phyloP scores from a whole-genome alignment of 2,329 filamentous ascomycete species.

The Hortaea werneckii region DNA sequence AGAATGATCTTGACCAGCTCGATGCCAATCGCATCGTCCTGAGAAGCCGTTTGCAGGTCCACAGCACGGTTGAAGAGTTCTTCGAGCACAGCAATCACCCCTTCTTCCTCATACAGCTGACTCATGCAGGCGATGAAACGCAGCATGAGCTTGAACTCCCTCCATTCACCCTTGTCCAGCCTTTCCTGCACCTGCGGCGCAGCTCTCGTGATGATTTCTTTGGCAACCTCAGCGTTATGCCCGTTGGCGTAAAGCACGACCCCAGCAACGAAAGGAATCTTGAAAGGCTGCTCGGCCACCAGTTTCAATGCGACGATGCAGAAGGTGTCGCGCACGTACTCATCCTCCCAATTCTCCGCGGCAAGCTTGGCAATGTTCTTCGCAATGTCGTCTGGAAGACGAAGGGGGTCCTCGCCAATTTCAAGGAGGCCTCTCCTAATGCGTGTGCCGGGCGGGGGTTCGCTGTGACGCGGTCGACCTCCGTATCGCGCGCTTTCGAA shows the following conservation, averaged over 20 bases:
- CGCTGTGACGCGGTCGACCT: constrained; percentile 53
- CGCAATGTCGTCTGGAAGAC: constrained; percentile 70
- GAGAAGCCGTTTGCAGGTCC: constrained; percentile 83
- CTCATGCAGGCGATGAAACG: constrained; percentile 86
- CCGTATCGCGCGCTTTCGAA: neutral
- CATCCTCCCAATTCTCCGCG: constrained; percentile 76
- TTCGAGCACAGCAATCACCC: constrained; percentile 73
- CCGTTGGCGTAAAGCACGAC: constrained; percentile 72
- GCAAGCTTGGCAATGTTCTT: constrained; percentile 64
- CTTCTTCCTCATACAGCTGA: constrained; percentile 68
- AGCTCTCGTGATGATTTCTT: constrained; percentile 57
- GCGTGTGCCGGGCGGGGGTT: constrained; percentile 53
- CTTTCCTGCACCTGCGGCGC: constrained; percentile 54
- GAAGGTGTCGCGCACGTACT: constrained; percentile 64
- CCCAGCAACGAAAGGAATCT: constrained; percentile 88
- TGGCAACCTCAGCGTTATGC: constrained; percentile 63
- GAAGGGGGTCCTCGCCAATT: constrained; percentile 72
- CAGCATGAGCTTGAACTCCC: constrained; percentile 79
- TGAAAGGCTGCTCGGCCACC: constrained; percentile 84
- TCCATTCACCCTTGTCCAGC: constrained; percentile 69
- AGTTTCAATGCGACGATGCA: constrained; percentile 66
- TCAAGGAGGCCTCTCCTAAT: constrained; percentile 69
- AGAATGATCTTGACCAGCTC: constrained; percentile 96
- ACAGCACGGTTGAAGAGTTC: constrained; percentile 88
- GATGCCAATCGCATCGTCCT: constrained; percentile 66